Evolutionary conservation across 768 basidiomycete genomes (phyloP).

Genomic region (Coprinopsis cinerea): DNA sequence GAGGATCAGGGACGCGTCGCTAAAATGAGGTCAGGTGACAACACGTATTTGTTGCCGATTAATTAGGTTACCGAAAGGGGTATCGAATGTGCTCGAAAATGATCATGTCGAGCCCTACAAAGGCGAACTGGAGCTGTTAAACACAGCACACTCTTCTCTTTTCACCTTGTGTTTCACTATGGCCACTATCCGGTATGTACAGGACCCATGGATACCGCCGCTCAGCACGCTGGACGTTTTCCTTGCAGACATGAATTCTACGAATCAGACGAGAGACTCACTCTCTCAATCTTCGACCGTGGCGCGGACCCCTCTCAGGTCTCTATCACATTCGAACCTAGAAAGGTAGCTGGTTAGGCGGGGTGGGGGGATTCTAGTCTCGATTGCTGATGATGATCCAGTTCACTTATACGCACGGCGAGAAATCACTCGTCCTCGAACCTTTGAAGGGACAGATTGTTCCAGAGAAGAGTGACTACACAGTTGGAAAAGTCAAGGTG

Average conservation of each 20-base stretch:
- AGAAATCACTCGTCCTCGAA: constrained; percentile 63
- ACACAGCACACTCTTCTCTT: background rate
- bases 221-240: background rate
- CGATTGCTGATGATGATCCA: constrained; percentile 19
- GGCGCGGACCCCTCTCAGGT: constrained; percentile 64
- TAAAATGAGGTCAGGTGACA: constrained; percentile 16
- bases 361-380: background rate
- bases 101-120: constrained; percentile 7
- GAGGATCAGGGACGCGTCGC: constrained; percentile 2
- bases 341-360: constrained; percentile 39
- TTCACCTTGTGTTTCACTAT: constrained; percentile 16
- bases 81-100: constrained; percentile 35
- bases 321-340: constrained; percentile 54
- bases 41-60: background rate
- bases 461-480: constrained; percentile 51
- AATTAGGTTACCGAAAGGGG: constrained; percentile 9
- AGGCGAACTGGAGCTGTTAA: background rate
- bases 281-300: constrained; percentile 72
- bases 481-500: constrained; percentile 82
- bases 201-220: background rate
- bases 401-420: constrained; percentile 63
- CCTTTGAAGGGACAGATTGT: constrained; percentile 83
- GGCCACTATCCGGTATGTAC: constrained; percentile 30
- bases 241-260: constrained; percentile 74
- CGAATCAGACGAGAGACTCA: constrained; percentile 74